A percentile compares a stretch with the other conserved stretches of the same genome.
phyloP scores from a whole-genome alignment of 1,284 basidiomycete species.

The Cerrena zonata region DNA sequence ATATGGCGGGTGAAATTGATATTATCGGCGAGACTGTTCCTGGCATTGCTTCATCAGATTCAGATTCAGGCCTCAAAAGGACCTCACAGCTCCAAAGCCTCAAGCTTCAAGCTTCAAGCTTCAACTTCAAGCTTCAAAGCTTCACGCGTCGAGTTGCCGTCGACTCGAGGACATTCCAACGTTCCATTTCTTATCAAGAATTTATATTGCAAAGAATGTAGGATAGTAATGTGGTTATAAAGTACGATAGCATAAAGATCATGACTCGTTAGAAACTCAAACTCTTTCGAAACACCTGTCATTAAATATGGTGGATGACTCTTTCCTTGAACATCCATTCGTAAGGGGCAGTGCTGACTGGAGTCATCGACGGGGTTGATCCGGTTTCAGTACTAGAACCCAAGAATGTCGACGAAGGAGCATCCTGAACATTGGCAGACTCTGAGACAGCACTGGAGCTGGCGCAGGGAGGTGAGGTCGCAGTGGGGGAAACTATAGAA shows the following conservation, averaged over 20 bases:
- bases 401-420: constrained; percentile 1
- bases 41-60: neutral
- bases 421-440: neutral
- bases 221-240: neutral
- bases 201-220: neutral
- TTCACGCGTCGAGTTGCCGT: no score
- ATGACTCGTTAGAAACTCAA: neutral
- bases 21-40: no score
- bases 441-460: constrained; percentile 1
- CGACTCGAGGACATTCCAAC: no score
- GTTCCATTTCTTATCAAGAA: no score
- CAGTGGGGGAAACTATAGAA: neutral
- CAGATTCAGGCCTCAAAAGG: neutral
- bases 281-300: neutral
- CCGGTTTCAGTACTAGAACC: constrained; percentile 5
- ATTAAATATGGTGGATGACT: neutral
- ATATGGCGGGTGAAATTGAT: constrained; percentile 8
- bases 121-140: neutral
- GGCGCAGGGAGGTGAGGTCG: constrained; percentile 5
- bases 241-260: neutral
- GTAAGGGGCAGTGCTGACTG: constrained; percentile 36
- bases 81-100: neutral
- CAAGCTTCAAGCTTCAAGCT: neutral
- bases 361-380: constrained; percentile 28
- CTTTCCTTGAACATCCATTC: constrained; percentile 36